Percentiles rank a stretch among this genome's conserved stretches.
phyloP scores from a whole-genome alignment of 495 filamentous ascomycete species.

The Clavariopsis aquatica region DNA sequence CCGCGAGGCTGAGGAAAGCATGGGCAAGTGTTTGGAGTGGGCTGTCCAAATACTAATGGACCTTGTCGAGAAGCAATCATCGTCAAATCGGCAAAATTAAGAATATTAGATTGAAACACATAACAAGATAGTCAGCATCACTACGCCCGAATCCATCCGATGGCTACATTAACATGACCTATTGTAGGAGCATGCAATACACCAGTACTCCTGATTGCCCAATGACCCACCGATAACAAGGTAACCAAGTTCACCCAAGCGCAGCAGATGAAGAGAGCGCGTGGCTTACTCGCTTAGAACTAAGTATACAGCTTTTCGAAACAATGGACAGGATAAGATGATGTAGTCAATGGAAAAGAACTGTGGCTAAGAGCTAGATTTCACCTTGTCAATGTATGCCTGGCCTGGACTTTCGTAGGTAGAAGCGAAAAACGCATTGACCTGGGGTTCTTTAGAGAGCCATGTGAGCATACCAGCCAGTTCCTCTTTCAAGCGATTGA shows the following conservation, averaged over 20 bases:
- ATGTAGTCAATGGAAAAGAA: background rate
- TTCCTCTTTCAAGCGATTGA: slow-evolving; percentile 84
- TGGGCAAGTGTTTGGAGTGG: slow-evolving; percentile 42
- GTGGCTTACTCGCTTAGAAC: background rate
- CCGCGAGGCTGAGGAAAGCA: slow-evolving; percentile 35
- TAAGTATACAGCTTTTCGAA: slow-evolving; percentile 3
- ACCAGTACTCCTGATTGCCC: background rate
- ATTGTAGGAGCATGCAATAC: background rate
- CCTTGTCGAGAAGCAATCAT: background rate
- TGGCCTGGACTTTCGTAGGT: slow-evolving; percentile 69
- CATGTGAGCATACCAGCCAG: slow-evolving; percentile 76
- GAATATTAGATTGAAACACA: background rate
- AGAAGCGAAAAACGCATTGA: slow-evolving; percentile 69
- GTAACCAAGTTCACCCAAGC: background rate
- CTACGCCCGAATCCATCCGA: background rate
- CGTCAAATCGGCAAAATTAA: background rate
- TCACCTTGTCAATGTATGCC: slow-evolving; percentile 61
- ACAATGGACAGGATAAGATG: background rate
- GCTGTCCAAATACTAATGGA: slow-evolving; percentile 33
- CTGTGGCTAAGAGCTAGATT: slow-evolving; percentile 22
- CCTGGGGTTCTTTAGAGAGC: slow-evolving; percentile 66
- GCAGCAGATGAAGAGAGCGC: background rate
- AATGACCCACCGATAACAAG: background rate
- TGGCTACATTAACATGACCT: background rate
- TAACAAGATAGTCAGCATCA: background rate